Conservation (phyloP, 352 stramenopile species). For the Aphanomyces cochlioides region DNA sequence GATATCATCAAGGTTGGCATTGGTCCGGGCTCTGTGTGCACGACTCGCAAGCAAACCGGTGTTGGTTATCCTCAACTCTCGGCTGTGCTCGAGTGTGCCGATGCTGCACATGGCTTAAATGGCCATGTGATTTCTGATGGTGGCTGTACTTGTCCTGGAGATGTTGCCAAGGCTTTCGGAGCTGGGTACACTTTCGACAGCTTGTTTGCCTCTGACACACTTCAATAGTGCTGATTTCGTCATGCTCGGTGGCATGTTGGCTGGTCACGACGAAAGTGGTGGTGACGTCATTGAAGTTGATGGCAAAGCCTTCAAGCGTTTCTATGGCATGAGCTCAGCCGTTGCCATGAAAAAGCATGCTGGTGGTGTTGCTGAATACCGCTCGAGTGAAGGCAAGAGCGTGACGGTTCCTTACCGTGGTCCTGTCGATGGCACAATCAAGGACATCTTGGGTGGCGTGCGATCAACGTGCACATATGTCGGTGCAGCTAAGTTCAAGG, state of each 20-base stretch:
- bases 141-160: slow-evolving; percentile 84
- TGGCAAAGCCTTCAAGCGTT: slow-evolving; percentile 83
- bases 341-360: slow-evolving; percentile 91
- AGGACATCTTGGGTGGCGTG: slow-evolving; percentile 90
- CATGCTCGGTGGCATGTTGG: slow-evolving; percentile 91
- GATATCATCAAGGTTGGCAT: slow-evolving; percentile 94
- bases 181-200: slow-evolving; percentile 40
- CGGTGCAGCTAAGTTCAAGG: slow-evolving; percentile 81
- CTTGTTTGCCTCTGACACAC: background rate
- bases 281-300: slow-evolving; percentile 70
- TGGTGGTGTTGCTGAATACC: slow-evolving; percentile 89
- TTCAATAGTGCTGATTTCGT: slow-evolving; percentile 77
- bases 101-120: slow-evolving; percentile 85
- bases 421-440: slow-evolving; percentile 68
- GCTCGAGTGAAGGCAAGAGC: slow-evolving; percentile 87
- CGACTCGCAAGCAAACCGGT: slow-evolving; percentile 89
- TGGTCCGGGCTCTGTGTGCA: slow-evolving; percentile 88
- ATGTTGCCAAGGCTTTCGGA: slow-evolving; percentile 89
- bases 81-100: slow-evolving; percentile 88
- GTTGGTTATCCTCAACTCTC: slow-evolving; percentile 90
- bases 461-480: slow-evolving; percentile 92
- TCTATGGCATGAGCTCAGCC: slow-evolving; percentile 92
- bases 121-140: slow-evolving; percentile 88
- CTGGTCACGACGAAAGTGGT: slow-evolving; percentile 87
- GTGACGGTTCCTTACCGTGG: slow-evolving; percentile 87